A percentile compares a stretch with the other conserved stretches of the same genome.
These are phyloP conservation scores for Mucor sp. DNA, from an alignment of 371 early-diverging fungal genomes.

Conservation along the genomic window DNA sequence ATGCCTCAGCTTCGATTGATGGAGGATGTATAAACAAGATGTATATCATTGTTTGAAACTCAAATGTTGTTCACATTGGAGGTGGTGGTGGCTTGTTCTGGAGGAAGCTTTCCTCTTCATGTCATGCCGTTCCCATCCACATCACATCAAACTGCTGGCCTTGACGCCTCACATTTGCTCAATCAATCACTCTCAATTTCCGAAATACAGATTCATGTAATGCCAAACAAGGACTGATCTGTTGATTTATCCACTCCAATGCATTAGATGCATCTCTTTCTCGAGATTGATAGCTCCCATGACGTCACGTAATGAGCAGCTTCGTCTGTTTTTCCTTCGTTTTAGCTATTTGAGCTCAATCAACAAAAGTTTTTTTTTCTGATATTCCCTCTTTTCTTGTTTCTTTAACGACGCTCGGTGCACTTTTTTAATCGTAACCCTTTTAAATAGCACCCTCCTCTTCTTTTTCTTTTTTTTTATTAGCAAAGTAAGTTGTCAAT, in stretches of 20 bases:
- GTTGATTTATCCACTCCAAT: not conserved
- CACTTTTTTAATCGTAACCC: constrained; percentile 16
- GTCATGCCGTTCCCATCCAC: not conserved
- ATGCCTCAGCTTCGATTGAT: not conserved
- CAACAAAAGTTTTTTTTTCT: constrained; percentile 14
- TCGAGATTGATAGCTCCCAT: not conserved
- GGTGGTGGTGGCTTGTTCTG: not conserved
- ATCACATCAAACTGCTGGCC: not conserved
- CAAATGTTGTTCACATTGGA: not conserved
- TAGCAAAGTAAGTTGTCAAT: constrained; percentile 14
- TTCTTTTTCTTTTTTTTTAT: constrained; percentile 3
- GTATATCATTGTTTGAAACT: not conserved
- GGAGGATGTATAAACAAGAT: not conserved
- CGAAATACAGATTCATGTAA: not conserved
- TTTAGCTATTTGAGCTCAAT: not conserved
- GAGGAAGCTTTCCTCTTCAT: not conserved
- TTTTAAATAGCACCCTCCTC: constrained; percentile 20
- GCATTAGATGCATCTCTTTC: not conserved
- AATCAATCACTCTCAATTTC: not conserved
- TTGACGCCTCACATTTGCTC: not conserved
- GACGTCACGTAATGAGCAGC: constrained; percentile 6
- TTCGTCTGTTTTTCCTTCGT: constrained; percentile 6
- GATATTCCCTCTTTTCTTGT: constrained; percentile 1
- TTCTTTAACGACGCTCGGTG: constrained; percentile 18
- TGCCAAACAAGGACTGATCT: not conserved